Percentiles rank a stretch among this genome's conserved stretches.
phyloP scores from a whole-genome alignment of 2,329 filamentous ascomycete species.

The Claviceps fusiformis region DNA sequence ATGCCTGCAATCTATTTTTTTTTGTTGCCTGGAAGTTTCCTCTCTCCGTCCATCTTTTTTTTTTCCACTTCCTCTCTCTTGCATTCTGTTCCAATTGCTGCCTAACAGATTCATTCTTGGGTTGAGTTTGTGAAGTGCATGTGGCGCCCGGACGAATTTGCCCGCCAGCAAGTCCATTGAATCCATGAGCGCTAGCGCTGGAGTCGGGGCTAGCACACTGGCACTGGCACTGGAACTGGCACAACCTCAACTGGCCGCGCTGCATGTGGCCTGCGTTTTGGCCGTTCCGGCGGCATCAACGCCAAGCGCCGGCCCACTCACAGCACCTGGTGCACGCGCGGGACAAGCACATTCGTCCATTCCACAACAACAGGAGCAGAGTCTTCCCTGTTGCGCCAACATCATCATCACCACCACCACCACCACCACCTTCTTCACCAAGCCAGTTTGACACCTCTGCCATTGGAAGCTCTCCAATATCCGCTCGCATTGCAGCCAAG shows the following conservation, averaged over 20 bases:
- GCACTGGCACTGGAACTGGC: background rate
- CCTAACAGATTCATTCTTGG: too few relatives aligned
- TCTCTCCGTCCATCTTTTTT: background rate
- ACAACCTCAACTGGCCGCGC: background rate
- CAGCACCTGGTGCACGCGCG: background rate
- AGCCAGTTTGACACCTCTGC: background rate
- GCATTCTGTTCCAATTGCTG: too few relatives aligned
- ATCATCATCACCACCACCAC: background rate
- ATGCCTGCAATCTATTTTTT: too few relatives aligned
- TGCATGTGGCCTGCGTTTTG: background rate
- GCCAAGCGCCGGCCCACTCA: background rate
- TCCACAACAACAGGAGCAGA: background rate
- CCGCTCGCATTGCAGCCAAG: background rate
- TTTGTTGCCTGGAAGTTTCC: too few relatives aligned
- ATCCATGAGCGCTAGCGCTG: background rate
- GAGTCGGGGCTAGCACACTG: background rate
- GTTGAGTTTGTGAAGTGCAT: too few relatives aligned
- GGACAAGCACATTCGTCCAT: background rate
- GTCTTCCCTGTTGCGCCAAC: background rate
- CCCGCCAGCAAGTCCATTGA: too few relatives aligned
- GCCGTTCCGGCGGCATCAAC: slow-evolving; percentile 4
- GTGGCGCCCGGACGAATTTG: too few relatives aligned
- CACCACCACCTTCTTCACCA: background rate
- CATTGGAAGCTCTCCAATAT: background rate
- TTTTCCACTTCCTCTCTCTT: too few relatives aligned